These are phyloP conservation scores for Fraxinus dipetala DNA, from an alignment of 305 asterid species.

Conservation along the genomic window DNA sequence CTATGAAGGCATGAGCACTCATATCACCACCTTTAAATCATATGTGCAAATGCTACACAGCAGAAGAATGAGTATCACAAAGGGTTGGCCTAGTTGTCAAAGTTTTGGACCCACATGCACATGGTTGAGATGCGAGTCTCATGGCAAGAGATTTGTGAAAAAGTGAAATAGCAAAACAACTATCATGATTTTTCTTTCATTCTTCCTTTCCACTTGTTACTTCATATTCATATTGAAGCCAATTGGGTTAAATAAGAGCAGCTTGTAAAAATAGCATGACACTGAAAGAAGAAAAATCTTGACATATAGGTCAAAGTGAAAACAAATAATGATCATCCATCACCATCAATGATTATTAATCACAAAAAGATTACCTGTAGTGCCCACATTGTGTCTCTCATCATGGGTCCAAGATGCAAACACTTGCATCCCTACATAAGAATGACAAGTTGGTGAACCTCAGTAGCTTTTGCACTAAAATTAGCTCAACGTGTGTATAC, in stretches of 20 bases:
- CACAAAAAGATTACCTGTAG: constrained; percentile 55
- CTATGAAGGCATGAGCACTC: not conserved
- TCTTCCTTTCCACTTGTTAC: not conserved
- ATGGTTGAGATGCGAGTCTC: not conserved
- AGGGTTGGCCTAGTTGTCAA: not conserved
- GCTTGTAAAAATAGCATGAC: constrained; percentile 3
- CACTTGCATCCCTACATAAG: constrained; percentile 55
- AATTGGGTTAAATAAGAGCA: not conserved
- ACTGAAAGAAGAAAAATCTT: not conserved
- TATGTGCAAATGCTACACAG: not conserved
- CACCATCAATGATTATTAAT: constrained; percentile 8
- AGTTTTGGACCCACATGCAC: not conserved
- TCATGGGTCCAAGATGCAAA: constrained; percentile 74
- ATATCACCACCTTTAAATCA: not conserved
- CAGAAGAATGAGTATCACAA: too few species aligned
- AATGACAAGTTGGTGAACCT: constrained; percentile 20
- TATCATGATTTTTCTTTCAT: not conserved
- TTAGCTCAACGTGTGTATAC: constrained; percentile 1
- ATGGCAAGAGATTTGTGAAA: not conserved
- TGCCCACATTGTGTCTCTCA: constrained; percentile 69
- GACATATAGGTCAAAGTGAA: constrained; percentile 6
- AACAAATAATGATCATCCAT: constrained; percentile 11
- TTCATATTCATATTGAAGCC: not conserved
- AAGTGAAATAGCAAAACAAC: not conserved
- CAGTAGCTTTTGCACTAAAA: constrained; percentile 1